A percentile compares a stretch with the other conserved stretches of the same genome.
These are phyloP conservation scores for Lodderomyces oxycetoniae DNA, from an alignment of 1,139 yeast species.

Conservation along the genomic window DNA sequence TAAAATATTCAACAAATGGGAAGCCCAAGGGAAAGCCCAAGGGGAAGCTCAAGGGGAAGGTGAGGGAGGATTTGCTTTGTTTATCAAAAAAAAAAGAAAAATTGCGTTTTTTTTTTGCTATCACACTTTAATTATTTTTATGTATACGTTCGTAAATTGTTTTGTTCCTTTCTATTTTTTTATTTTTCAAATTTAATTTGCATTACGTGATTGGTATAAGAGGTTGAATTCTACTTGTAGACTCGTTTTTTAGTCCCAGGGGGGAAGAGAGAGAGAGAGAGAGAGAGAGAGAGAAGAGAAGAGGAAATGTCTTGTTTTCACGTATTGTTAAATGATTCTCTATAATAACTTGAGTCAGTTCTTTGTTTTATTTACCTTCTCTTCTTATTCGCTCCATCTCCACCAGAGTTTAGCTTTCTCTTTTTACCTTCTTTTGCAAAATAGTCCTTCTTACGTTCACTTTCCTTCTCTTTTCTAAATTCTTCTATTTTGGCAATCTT, in stretches of 20 bases:
- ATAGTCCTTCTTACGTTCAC: constrained; percentile 80
- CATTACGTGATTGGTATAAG: not conserved
- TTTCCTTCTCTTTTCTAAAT: constrained; percentile 66
- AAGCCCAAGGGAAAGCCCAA: not conserved
- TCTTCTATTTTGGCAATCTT: constrained; percentile 72
- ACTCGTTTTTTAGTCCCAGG: too few species aligned
- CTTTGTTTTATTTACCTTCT: constrained; percentile 3
- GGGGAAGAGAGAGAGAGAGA: too few species aligned
- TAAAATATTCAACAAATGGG: not conserved
- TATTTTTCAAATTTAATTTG: not conserved
- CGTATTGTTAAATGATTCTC: constrained; percentile 4
- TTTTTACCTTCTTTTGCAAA: constrained; percentile 72
- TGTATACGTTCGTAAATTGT: too few species aligned
- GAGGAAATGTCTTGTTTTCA: not conserved
- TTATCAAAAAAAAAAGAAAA: not conserved
- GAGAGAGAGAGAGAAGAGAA: constrained; percentile 2
- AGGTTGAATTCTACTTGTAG: too few species aligned
- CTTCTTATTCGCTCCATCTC: constrained; percentile 2
- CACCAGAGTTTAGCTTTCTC: constrained; percentile 44
- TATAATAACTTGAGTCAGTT: not conserved
- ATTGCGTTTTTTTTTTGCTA: not conserved
- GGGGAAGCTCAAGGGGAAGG: not conserved
- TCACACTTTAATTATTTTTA: too few species aligned
- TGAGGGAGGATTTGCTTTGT: too few species aligned
- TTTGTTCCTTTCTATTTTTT: not conserved